Evolutionary conservation across 441 rosid genomes (phyloP).

Genomic region (Pelargonium cotyledonis): DNA sequence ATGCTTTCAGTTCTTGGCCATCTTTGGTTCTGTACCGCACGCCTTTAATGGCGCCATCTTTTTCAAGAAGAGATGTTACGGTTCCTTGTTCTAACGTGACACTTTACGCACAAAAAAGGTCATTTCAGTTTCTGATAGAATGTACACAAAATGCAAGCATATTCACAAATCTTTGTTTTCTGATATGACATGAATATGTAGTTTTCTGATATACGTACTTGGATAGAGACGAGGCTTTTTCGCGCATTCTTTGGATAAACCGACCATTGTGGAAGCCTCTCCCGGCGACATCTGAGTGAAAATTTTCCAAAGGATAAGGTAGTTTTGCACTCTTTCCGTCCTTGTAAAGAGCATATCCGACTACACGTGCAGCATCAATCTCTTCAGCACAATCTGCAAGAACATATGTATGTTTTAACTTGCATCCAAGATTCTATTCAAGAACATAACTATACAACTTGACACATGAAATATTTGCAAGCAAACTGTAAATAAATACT

Average conservation of each 20-base stretch:
- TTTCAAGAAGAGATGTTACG: conserved; percentile 20
- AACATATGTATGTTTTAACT: no score
- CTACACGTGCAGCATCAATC: conserved; percentile 10
- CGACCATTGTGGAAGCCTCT: conserved; percentile 25
- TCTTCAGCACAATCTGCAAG: conserved; percentile 6
- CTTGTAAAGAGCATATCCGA: conserved; percentile 20
- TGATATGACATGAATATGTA: no score
- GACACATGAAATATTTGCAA: no score
- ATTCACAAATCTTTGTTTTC: no score
- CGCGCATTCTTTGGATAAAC: conserved; percentile 19
- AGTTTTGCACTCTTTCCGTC: conserved; percentile 16
- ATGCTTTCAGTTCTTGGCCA: conserved; percentile 9
- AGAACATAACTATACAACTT: no score
- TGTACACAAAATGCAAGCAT: no score
- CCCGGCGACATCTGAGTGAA: conserved; percentile 19
- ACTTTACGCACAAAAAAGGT: conserved; percentile 8
- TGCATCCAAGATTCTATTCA: no score
- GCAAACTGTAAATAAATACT: no score
- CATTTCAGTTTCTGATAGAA: no score
- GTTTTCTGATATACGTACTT: no score
- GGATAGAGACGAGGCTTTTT: conserved; percentile 6
- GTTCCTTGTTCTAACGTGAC: conserved; percentile 22
- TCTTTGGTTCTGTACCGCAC: conserved; percentile 13
- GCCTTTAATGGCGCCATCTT: conserved; percentile 17
- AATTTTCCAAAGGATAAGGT: conserved; percentile 20